phyloP scores from a whole-genome alignment of 345 rosid species.

The Eucalyptus paniculata region DNA sequence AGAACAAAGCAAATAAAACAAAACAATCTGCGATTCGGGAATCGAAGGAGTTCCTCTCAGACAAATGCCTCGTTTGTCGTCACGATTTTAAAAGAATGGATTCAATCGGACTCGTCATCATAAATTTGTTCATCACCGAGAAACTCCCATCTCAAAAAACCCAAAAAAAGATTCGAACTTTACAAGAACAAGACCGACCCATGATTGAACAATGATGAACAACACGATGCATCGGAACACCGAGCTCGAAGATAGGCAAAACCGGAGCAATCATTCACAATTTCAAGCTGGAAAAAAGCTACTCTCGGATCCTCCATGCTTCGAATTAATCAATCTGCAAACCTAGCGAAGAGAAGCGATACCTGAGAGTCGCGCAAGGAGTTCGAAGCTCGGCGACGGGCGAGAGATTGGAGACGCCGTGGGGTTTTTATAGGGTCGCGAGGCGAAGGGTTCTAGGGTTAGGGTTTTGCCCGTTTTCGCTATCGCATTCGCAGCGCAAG shows the following conservation, averaged over 20 bases:
- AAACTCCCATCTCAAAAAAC: neutral
- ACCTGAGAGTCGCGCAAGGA: neutral
- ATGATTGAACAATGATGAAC: neutral
- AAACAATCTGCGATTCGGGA: neutral
- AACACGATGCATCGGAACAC: neutral
- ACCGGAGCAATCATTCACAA: neutral
- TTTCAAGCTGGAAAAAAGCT: neutral
- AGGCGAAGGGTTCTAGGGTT: neutral
- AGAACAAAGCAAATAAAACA: neutral
- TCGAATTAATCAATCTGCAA: neutral
- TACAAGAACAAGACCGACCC: neutral
- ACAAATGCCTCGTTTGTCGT: neutral
- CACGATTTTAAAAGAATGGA: neutral
- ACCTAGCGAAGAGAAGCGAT: neutral
- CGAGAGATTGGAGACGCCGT: neutral
- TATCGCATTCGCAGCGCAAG: too few relatives aligned
- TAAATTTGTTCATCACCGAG: neutral
- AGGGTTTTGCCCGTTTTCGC: neutral
- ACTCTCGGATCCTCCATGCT: neutral
- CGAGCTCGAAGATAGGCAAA: neutral
- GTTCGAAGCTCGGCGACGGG: neutral
- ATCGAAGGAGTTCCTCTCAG: neutral
- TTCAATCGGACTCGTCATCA: neutral
- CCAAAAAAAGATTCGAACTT: neutral
- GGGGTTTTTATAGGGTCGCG: neutral